Conservation (phyloP, 2,329 filamentous ascomycete species). For the Talaromyces sp. region DNA sequence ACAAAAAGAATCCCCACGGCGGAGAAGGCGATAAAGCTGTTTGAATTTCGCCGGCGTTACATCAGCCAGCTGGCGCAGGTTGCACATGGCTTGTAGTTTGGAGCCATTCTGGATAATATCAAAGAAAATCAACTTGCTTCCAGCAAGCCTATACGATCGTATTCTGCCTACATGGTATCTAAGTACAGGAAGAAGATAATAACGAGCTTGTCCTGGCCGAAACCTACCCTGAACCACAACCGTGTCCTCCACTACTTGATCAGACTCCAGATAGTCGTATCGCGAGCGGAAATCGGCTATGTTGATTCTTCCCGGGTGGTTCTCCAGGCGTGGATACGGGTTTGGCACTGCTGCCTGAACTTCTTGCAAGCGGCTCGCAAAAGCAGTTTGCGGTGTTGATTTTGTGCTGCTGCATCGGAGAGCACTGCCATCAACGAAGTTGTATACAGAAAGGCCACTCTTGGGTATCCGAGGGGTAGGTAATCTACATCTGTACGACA, state of each 20-base stretch:
- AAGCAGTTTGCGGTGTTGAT: conserved; percentile 27
- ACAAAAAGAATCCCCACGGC: conserved; percentile 81
- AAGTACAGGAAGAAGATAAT: conserved; percentile 25
- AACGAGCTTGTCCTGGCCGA: conserved; percentile 16
- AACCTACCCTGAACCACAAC: conserved; percentile 42
- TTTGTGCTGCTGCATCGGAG: conserved; percentile 21
- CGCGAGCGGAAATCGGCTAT: conserved; percentile 32
- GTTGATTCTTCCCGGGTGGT: conserved; percentile 25
- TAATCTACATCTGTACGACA: neutral
- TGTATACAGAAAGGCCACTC: neutral
- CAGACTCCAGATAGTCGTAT: conserved; percentile 31
- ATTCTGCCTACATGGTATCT: conserved; percentile 62
- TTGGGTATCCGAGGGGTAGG: neutral
- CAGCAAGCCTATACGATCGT: conserved; percentile 62
- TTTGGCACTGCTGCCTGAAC: conserved; percentile 29
- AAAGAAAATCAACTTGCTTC: conserved; percentile 78
- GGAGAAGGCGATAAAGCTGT: conserved; percentile 59
- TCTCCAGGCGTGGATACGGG: conserved; percentile 34
- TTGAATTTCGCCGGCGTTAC: conserved; percentile 47
- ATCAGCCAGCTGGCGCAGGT: conserved; percentile 46
- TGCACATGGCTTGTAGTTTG: conserved; percentile 71
- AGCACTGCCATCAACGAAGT: neutral
- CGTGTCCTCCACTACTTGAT: conserved; percentile 33
- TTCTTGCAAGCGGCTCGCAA: conserved; percentile 33
- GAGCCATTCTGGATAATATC: conserved; percentile 70